These are phyloP conservation scores for Backusella morwellensis DNA, from an alignment of 192 early-diverging fungal genomes.

Conservation along the genomic window DNA sequence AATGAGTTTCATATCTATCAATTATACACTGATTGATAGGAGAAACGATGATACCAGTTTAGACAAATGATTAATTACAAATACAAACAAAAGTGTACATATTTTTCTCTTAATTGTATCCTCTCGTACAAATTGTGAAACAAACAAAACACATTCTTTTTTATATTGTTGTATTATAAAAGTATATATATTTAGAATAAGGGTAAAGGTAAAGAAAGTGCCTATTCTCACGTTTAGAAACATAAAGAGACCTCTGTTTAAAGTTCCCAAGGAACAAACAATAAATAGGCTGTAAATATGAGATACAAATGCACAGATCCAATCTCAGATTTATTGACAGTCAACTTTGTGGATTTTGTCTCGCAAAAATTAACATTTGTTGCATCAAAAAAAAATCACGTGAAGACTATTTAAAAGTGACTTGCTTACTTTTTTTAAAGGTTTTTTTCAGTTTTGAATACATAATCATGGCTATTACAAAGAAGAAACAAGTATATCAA, in stretches of 20 bases:
- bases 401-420: not conserved
- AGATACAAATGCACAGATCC: not conserved
- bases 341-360: not conserved
- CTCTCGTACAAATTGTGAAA: not conserved
- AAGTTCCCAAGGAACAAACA: not conserved
- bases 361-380: not conserved
- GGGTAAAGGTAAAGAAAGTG: not conserved
- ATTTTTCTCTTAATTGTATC: not conserved
- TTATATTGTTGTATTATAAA: not conserved
- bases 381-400: not conserved
- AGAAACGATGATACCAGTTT: not conserved
- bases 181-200: not conserved
- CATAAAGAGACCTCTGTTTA: not conserved
- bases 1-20: not conserved
- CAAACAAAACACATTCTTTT: not conserved
- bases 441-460: not conserved
- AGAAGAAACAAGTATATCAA: not conserved
- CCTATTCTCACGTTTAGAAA: not conserved
- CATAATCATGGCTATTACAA: conserved; percentile 4
- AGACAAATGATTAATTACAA: not conserved
- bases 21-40: not conserved
- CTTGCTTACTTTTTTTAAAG: not conserved
- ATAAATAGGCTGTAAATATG: not conserved
- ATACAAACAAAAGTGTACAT: conserved; percentile 2
- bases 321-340: not conserved